phyloP scores from a whole-genome alignment of 495 filamentous ascomycete genomes.

The Parathielavia appendiculata region DNA sequence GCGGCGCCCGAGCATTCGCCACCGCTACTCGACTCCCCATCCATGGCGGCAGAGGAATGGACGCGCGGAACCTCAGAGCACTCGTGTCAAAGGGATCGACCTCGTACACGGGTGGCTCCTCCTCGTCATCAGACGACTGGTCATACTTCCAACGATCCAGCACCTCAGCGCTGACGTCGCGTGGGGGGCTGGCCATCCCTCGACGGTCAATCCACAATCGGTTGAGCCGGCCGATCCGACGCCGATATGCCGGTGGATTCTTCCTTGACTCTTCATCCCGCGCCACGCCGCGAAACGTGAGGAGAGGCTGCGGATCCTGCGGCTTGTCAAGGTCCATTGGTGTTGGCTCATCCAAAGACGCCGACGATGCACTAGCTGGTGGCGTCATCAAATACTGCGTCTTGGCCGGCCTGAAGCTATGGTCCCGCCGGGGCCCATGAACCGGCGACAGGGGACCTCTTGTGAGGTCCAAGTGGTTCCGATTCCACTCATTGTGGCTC shows the following conservation, averaged over 20 bases:
- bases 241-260: slow-evolving; percentile 63
- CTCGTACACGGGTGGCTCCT: slow-evolving; percentile 54
- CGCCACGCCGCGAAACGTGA: slow-evolving; percentile 35
- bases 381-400: slow-evolving; percentile 82
- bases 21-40: slow-evolving; percentile 25
- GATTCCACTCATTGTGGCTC: slow-evolving; percentile 83
- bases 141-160: slow-evolving; percentile 82
- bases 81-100: slow-evolving; percentile 65
- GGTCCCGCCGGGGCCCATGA: slow-evolving; percentile 56
- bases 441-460: slow-evolving; percentile 72
- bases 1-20: slow-evolving; percentile 9
- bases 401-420: slow-evolving; percentile 63
- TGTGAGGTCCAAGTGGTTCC: slow-evolving; percentile 77
- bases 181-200: slow-evolving; percentile 48
- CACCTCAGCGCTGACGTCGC: slow-evolving; percentile 48
- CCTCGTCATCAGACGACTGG: slow-evolving; percentile 65
- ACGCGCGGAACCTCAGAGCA: slow-evolving; percentile 67
- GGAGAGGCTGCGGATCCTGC: slow-evolving; percentile 21
- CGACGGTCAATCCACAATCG: slow-evolving; percentile 78
- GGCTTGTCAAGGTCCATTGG: slow-evolving; percentile 38
- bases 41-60: slow-evolving; percentile 51
- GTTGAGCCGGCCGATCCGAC: slow-evolving; percentile 72
- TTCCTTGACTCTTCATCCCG: slow-evolving; percentile 42
- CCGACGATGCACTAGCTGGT: slow-evolving; percentile 71
- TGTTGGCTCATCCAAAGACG: slow-evolving; percentile 46